phyloP scores from a whole-genome alignment of 208 protist species.

The Wallacemonas rigidus region DNA sequence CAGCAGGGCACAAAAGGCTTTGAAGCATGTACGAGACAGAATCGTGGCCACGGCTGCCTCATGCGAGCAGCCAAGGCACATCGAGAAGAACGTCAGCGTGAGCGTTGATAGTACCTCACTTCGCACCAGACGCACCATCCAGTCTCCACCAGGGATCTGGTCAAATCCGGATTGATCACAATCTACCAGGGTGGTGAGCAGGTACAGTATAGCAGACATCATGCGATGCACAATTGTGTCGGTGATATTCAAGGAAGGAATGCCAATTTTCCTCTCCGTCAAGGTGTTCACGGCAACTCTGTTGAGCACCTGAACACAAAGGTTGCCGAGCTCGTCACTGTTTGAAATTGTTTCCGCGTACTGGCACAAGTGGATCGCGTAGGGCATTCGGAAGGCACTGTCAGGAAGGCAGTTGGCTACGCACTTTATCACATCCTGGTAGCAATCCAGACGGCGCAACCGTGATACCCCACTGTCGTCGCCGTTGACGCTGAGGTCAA shows the following conservation, averaged over 20 bases:
- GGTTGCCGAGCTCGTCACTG: slow-evolving; percentile 20
- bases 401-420: slow-evolving; percentile 47
- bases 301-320: slow-evolving; percentile 70
- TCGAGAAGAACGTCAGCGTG: slow-evolving; percentile 13
- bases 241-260: slow-evolving; percentile 32
- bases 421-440: slow-evolving; percentile 26
- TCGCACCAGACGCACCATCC: slow-evolving; percentile 7
- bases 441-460: background rate
- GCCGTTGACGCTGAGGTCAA: slow-evolving; percentile 6
- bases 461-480: background rate
- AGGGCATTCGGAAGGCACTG: slow-evolving; percentile 48
- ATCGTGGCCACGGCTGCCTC: background rate
- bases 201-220: slow-evolving; percentile 52
- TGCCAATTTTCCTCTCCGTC: background rate
- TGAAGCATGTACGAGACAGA: slow-evolving; percentile 7
- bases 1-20: background rate
- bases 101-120: slow-evolving; percentile 2
- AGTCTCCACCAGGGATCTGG: background rate
- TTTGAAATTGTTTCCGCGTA: slow-evolving; percentile 50
- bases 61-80: slow-evolving; percentile 15
- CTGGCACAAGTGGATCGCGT: slow-evolving; percentile 49
- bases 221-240: slow-evolving; percentile 65
- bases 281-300: slow-evolving; percentile 47
- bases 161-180: background rate
- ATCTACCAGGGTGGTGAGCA: slow-evolving; percentile 15